These are phyloP conservation scores for Colletotrichum cuscutae DNA, from an alignment of 2,329 filamentous ascomycete genomes.

Conservation along the genomic window DNA sequence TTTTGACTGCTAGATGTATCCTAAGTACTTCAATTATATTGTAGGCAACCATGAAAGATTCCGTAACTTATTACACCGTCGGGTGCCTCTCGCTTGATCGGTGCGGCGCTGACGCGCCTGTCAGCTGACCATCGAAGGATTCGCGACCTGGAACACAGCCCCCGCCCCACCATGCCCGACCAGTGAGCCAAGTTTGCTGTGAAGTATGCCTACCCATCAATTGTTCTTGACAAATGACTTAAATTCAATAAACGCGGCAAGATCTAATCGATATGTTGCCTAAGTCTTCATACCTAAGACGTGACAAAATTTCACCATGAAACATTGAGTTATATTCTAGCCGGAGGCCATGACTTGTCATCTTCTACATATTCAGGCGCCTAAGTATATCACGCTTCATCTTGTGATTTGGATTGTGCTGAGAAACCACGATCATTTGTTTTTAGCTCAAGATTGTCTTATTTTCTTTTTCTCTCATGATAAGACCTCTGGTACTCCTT, in stretches of 20 bases:
- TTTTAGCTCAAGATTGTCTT: background rate
- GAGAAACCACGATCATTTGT: background rate
- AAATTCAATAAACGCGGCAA: background rate
- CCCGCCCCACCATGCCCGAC: background rate
- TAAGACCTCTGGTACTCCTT: background rate
- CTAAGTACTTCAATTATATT: background rate
- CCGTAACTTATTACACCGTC: background rate
- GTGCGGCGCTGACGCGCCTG: background rate
- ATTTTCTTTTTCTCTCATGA: no score
- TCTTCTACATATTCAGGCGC: no score
- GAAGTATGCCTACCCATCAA: no score
- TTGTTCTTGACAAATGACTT: no score
- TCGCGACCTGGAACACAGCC: background rate
- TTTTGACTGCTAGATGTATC: no score
- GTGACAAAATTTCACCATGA: no score
- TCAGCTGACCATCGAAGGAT: background rate
- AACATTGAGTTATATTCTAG: no score
- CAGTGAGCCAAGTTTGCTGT: background rate
- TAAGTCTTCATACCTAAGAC: background rate
- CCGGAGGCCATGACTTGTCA: background rate
- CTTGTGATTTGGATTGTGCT: background rate
- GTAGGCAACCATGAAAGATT: background rate
- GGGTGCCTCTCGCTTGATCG: background rate
- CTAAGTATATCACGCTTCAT: background rate
- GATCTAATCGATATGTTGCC: background rate